Base-by-base conservation (phyloP, 495 filamentous ascomycete species). In the Aspergillus haitiensis region DNA sequence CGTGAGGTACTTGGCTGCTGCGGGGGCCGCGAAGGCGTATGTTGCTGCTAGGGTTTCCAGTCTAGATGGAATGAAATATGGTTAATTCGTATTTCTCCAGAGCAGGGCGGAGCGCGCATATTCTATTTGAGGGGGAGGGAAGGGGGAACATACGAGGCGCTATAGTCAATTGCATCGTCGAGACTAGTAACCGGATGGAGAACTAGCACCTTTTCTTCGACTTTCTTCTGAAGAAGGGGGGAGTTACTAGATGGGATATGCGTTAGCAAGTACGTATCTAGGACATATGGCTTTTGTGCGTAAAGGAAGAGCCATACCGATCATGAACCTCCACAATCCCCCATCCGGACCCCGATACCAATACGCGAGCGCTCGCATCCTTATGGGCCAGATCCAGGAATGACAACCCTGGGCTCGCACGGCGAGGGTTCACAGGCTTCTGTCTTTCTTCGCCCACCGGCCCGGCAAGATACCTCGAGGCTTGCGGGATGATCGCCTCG, bases 1-100 rank as follows among this genome's bases (percentile, higher is more conserved):
- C 15, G 75, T 70, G 7, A 85, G 70, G 49, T 84, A 84, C 60
- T 83, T 83, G 15, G 76, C 78, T 13, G 77, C 68, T 0, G 72
- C 35, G 9, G 75, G 69, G 10, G 71, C 70, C 16, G 78, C 78
- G 56, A 83, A 85, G 56, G 78, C 68, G 56, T 82, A 84, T 8
- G 75, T 72, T 27, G 81, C 78, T 9, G 80, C 70, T 13, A 80
- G 64, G 0, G 64, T 64, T 54, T 58, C 56, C 31, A 61, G 63
- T 52, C 72, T 73, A 35, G 4, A 33, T 11, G n/a, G 7, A 8
- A 7, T 16, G 6, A 21, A 47, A 21, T 21, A 47, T 27, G 21
- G 44, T 21, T 21, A 47, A 21, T 27, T 27, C 1, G 3, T 27
- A 27, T 27, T 27, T 27, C 21, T 27, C 21, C 21, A 27, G 21